Evolutionary conservation across 768 basidiomycete species (phyloP).

Genomic region (Trametes cingulata): DNA sequence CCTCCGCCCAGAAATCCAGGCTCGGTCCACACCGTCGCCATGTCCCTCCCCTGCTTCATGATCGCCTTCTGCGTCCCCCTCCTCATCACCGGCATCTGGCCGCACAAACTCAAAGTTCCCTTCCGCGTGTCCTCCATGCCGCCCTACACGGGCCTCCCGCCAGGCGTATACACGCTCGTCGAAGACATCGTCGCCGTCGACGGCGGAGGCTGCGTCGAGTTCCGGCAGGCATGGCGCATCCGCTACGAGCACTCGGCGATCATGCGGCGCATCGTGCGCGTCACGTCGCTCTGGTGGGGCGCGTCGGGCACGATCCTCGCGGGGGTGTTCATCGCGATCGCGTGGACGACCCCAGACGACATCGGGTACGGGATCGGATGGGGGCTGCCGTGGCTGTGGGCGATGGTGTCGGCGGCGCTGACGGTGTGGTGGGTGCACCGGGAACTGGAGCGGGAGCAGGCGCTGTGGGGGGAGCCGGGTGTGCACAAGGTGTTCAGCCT

Average conservation of each 20-base stretch:
- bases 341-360: conserved; percentile 30
- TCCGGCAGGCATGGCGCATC: conserved; percentile 36
- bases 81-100: conserved; percentile 31
- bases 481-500: conserved; percentile 18
- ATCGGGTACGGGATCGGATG: conserved; percentile 32
- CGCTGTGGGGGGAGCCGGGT: conserved; percentile 15
- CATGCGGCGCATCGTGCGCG: conserved; percentile 31
- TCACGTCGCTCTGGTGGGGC: conserved; percentile 29
- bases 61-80: conserved; percentile 31
- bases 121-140: conserved; percentile 35
- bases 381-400: conserved; percentile 35
- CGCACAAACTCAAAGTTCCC: conserved; percentile 29
- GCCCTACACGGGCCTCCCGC: conserved; percentile 28
- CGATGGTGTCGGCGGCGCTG: conserved; percentile 19
- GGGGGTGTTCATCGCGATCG: conserved; percentile 25
- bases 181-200: conserved; percentile 37
- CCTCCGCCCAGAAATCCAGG: conserved; percentile 26
- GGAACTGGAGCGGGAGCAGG: conserved; percentile 18
- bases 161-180: conserved; percentile 32
- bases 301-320: conserved; percentile 24
- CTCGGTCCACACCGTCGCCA: conserved; percentile 27
- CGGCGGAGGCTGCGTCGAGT: conserved; percentile 33
- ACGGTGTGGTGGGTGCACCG: conserved; percentile 21
- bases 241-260: conserved; percentile 32
- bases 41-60: conserved; percentile 34